A percentile compares a stretch with the other conserved stretches of the same genome.
Conservation (phyloP, 495 filamentous ascomycete species). For the Penicillium coffeae region DNA sequence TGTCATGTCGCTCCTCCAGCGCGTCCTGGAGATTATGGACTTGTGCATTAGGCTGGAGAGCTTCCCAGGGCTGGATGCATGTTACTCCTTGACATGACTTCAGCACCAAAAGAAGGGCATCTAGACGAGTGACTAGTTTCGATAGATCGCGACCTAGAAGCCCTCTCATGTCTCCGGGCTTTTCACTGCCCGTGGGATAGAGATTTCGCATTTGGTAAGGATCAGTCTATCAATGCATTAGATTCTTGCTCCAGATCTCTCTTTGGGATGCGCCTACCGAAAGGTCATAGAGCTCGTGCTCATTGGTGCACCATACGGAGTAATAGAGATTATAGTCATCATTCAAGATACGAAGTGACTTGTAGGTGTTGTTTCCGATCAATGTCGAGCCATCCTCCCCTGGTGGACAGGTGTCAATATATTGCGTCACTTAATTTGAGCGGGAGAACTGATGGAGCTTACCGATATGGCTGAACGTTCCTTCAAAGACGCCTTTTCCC, state of each 20-base stretch:
- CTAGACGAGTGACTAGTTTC: conserved; percentile 48
- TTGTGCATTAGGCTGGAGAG: conserved; percentile 50
- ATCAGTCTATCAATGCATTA: conserved; percentile 46
- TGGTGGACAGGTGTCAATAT: conserved; percentile 4
- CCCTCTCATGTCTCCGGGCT: conserved; percentile 2
- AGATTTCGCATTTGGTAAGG: conserved; percentile 60
- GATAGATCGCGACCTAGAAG: conserved; percentile 45
- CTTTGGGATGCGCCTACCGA: conserved; percentile 33
- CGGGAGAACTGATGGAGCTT: not conserved
- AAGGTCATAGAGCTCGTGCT: conserved; percentile 63
- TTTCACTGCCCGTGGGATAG: conserved; percentile 26
- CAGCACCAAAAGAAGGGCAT: conserved; percentile 59
- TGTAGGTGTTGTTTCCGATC: conserved; percentile 59
- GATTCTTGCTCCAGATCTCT: too few relatives aligned
- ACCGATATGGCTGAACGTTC: conserved; percentile 33
- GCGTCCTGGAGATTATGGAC: conserved; percentile 35
- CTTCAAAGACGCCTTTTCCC: conserved; percentile 53
- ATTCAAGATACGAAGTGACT: conserved; percentile 54
- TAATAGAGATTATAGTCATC: conserved; percentile 57
- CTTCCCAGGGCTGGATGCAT: conserved; percentile 57
- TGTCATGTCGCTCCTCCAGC: conserved; percentile 48
- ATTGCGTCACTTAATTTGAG: not conserved
- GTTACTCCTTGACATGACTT: conserved; percentile 59
- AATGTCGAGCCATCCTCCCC: conserved; percentile 16
- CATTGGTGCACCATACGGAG: conserved; percentile 62